Evolutionary conservation across 2,329 filamentous ascomycete genomes (phyloP), one percentile per base, ranked within the genome.

Genomic region (Ilyonectria sp.): DNA sequence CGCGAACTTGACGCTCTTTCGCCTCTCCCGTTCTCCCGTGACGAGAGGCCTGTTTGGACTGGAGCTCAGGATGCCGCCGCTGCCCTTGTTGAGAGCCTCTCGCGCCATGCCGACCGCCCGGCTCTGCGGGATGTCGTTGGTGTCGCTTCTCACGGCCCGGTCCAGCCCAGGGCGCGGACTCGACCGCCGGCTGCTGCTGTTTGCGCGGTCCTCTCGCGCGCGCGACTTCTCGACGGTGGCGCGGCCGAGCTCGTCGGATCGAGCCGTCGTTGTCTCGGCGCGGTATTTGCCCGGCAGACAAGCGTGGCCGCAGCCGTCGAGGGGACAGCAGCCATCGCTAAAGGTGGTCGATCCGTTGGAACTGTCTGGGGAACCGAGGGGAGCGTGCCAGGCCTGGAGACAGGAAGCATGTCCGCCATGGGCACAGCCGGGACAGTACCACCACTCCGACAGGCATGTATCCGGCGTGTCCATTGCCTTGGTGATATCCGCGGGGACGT

Each of bases 1-100:
- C 2, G 84, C 86, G 78, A 91, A 89, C 80, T 91, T 91, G 72
- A 91, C 89, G 69, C 88, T 91, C 84, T 90, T 91, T 76, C 88
- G 83, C 69, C 88, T 82, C 76, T 90, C 89, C 65, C 87, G 78
- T 53, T 87, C 85, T 1, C 75, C 76, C 2, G 77, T 77, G 29
- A 71, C 78, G 4, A 77, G 72, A 4, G 75, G 71, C 60, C 80
- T 73, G 1, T 84, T 85, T 1, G 86, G 86, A 60, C 86, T 89
- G 0, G 85, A 86, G 70, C 86, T 86, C 4, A 88, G 71, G 2
- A 87, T 84, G 0, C 78, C 77, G 15, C 79, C 77, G 2, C 72
- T 71, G 2, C 74, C 70, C 53, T 76, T 80, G 52, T 81, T 81
- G 15, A 90, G 78, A 2, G 85, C 81, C 71, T 90, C 89, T 2